phyloP scores from a whole-genome alignment of 768 basidiomycete genomes.

The Amyloporia xantha region DNA sequence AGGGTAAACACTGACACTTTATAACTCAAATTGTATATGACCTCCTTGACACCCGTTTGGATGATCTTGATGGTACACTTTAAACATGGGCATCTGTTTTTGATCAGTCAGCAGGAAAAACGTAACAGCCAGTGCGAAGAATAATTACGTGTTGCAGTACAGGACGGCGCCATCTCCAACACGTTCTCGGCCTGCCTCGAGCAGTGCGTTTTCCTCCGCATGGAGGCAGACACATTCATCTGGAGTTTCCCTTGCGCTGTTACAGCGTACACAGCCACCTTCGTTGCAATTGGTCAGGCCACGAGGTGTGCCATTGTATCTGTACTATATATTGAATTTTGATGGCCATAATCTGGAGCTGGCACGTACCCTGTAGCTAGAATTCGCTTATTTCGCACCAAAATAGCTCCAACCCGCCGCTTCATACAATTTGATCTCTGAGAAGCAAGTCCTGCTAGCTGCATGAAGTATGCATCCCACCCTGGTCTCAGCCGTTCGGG shows the following conservation, averaged over 20 bases:
- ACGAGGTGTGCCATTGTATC: slow-evolving; percentile 95
- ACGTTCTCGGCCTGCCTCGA: slow-evolving; percentile 90
- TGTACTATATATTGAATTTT: no score
- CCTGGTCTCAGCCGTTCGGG: slow-evolving; percentile 73
- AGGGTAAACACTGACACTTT: slow-evolving; percentile 73
- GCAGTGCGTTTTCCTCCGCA: slow-evolving; percentile 94
- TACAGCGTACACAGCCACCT: slow-evolving; percentile 86
- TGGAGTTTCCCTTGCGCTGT: slow-evolving; percentile 44
- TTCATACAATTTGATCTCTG: slow-evolving; percentile 96
- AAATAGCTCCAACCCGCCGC: slow-evolving; percentile 87
- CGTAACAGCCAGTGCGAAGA: neutral
- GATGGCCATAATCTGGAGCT: neutral
- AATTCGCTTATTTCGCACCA: slow-evolving; percentile 79
- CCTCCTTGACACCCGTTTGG: slow-evolving; percentile 85
- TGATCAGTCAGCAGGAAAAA: neutral
- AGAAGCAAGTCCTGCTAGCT: slow-evolving; percentile 84
- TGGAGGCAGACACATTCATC: slow-evolving; percentile 91
- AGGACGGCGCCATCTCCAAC: slow-evolving; percentile 78
- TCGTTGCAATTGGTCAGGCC: slow-evolving; percentile 85
- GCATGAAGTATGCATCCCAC: slow-evolving; percentile 99
- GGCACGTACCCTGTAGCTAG: slow-evolving; percentile 65
- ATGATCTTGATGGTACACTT: slow-evolving; percentile 96
- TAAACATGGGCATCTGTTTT: slow-evolving; percentile 91
- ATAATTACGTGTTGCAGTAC: slow-evolving; percentile 93
- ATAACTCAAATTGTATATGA: slow-evolving; percentile 93